phyloP scores from a whole-genome alignment of 2,329 filamentous ascomycete species.

The Cryphonectria radicalis region DNA sequence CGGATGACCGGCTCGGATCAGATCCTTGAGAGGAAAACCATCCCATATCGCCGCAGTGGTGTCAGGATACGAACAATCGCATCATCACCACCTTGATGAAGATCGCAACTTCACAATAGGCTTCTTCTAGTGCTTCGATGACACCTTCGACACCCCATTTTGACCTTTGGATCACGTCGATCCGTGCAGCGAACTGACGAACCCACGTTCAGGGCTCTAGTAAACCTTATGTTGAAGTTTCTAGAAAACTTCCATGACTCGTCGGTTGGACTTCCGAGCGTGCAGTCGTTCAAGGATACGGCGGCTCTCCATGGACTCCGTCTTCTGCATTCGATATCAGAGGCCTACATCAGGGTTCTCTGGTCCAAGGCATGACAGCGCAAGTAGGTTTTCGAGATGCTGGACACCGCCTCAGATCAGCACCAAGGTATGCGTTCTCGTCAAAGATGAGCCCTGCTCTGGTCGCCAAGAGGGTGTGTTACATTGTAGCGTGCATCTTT shows the following conservation, averaged over 20 bases:
- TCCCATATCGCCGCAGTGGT: neutral
- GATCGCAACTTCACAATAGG: neutral
- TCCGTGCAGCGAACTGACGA: conserved; percentile 1
- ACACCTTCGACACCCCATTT: neutral
- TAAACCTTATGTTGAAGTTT: conserved; percentile 21
- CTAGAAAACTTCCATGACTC: conserved; percentile 22
- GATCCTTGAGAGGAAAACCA: neutral
- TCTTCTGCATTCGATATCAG: neutral
- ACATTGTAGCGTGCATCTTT: neutral
- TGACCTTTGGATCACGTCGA: conserved; percentile 7
- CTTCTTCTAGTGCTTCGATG: conserved; percentile 18
- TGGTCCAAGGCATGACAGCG: neutral
- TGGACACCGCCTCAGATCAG: neutral
- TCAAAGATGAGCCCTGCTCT: neutral
- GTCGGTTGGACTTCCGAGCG: conserved; percentile 56
- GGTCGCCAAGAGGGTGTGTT: neutral
- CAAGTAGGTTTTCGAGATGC: neutral
- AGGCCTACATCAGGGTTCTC: neutral
- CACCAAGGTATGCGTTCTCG: neutral
- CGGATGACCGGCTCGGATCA: neutral
- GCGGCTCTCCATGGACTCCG: neutral
- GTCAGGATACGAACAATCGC: neutral
- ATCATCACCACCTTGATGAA: neutral
- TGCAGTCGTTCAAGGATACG: conserved; percentile 44
- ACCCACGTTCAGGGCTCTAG: neutral